Evolutionary conservation across 257 asterid species (phyloP).

Genomic region (Asclepias syriaca): DNA sequence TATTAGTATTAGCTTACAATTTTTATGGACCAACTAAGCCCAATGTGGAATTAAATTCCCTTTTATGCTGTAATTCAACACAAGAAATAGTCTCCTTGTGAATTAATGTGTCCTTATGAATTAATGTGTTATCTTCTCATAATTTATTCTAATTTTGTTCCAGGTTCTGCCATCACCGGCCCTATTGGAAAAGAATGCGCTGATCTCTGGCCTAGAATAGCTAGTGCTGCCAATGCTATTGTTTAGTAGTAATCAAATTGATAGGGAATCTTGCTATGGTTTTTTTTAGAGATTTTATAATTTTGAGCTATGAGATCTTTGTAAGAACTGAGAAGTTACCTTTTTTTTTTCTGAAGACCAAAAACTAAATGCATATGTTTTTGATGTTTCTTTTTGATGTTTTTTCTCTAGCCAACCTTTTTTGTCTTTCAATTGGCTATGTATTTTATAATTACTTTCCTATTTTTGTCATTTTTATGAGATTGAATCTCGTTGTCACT

Average conservation of each 20-base stretch:
- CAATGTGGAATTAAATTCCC: no score
- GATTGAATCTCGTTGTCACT: background rate
- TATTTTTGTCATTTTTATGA: no score
- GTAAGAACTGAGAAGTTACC: background rate
- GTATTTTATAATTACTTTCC: no score
- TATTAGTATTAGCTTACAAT: background rate
- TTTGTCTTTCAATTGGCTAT: background rate
- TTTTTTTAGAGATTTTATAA: constrained; percentile 1
- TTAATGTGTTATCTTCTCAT: background rate
- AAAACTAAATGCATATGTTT: background rate
- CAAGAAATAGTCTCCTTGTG: no score
- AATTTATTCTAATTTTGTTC: background rate
- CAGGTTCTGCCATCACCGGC: constrained; percentile 53
- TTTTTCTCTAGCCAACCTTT: no score
- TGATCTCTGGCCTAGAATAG: constrained; percentile 59
- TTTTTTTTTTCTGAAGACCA: background rate
- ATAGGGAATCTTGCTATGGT: background rate
- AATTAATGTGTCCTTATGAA: background rate
- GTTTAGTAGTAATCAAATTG: constrained; percentile 20
- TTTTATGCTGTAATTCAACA: no score
- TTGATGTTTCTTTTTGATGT: background rate
- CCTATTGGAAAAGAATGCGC: constrained; percentile 56
- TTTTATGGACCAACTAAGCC: no score
- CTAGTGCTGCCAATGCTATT: constrained; percentile 56
- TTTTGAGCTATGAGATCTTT: constrained; percentile 9